phyloP scores from a whole-genome alignment of 768 basidiomycete genomes.

The Xerocomellus intermedius region DNA sequence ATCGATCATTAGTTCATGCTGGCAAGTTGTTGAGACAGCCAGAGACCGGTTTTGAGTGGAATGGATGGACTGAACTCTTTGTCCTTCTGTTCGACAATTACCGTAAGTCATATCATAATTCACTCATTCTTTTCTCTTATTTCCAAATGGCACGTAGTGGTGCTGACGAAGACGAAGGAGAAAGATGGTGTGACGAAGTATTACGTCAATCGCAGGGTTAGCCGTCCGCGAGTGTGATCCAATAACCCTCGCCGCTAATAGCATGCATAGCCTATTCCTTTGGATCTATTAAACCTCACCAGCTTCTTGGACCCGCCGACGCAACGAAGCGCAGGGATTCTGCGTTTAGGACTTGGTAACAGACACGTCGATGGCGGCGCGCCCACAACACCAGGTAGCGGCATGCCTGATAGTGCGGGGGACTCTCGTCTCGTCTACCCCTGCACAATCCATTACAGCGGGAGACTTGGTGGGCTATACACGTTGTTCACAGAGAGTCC shows the following conservation, averaged over 20 bases:
- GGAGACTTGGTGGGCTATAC: constrained; percentile 81
- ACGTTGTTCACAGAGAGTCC: constrained; percentile 84
- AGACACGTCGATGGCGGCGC: constrained; percentile 29
- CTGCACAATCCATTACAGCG: constrained; percentile 86
- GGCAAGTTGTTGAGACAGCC: constrained; percentile 84
- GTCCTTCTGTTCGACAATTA: constrained; percentile 96
- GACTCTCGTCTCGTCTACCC: constrained; percentile 84
- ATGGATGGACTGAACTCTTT: constrained; percentile 86
- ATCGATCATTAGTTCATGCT: constrained; percentile 79
- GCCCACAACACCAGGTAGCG: constrained; percentile 28
- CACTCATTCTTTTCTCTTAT: background rate
- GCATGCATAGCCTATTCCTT: constrained; percentile 73
- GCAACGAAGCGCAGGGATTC: constrained; percentile 69
- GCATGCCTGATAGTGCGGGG: constrained; percentile 39
- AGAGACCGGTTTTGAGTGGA: constrained; percentile 85
- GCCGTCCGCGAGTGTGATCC: constrained; percentile 19
- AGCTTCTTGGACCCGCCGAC: constrained; percentile 80
- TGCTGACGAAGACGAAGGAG: constrained; percentile 84
- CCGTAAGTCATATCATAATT: constrained; percentile 45
- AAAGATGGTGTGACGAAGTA: constrained; percentile 75
- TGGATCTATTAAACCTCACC: constrained; percentile 84
- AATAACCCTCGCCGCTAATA: background rate
- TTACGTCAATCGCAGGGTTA: constrained; percentile 75
- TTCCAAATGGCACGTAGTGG: constrained; percentile 51
- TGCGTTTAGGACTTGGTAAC: constrained; percentile 55